Evolutionary conservation across 2,329 filamentous ascomycete species (phyloP), one percentile per base, ranked within the genome.

Genomic region (Shiraia bambusicola): DNA sequence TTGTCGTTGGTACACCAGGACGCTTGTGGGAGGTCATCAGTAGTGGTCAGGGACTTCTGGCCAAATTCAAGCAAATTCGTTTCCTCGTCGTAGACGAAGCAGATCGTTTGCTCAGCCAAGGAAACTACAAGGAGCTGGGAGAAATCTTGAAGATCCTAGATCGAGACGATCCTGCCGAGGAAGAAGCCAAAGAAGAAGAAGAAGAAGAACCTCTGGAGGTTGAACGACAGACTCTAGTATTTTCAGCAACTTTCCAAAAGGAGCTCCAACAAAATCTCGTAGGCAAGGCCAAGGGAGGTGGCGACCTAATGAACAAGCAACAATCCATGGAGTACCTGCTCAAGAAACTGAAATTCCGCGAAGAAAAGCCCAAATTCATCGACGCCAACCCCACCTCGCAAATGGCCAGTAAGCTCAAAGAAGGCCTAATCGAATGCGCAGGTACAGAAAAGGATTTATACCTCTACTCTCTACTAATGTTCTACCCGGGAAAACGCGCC

Each of bases 401-500:
- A 60, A 94, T 98, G 87, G 91, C 93, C 0, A 78, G 84, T 13
- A 82, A 84, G 2, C 75, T 98, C 5, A 88, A 86, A 50, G 93
- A 98, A 72, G 91, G 91, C 0, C 77, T 98, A 28, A 81, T 98
- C 22, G 90, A 97, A 70, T 98, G 93, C 61, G 86, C 82, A 28
- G 88, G 89, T 5, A 91, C 90, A 71, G 93, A 98, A 65, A 98
- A 98, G 80, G 93, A 98, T 67, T 81, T 98, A 8, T 97, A 92
- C 54, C 83, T 97, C 28, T 98, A 98, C 70, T 80, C 90, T 0
- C 76, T 95, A 7, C 77, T 97, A 0, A 78, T 96, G 2, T 82
- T 95, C 42, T 87, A 95, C 63, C 84, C 88, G 1, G 84, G 84
- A 34, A 80, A 84, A 27, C 86, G 91, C 24, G 90, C 88, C 0